Evolutionary conservation across 345 rosid species (phyloP), one percentile per base, ranked within the genome.

Genomic region (Euphorbia lathyris): DNA sequence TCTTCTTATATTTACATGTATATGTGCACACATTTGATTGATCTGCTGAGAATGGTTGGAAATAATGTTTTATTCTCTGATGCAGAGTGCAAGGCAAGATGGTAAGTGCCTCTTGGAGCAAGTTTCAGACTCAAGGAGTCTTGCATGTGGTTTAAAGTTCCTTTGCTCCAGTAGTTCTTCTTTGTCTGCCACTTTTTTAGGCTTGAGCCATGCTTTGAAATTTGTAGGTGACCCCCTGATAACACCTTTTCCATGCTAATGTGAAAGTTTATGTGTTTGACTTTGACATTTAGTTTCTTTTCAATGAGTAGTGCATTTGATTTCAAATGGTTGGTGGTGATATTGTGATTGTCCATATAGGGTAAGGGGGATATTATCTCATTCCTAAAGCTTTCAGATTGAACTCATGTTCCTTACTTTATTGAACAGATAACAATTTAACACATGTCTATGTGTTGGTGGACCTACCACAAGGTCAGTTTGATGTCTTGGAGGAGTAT

Each of bases 41-140:
- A 43, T 51, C 26, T 43, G 75, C 47, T 59, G 55, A 26, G 48
- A 69, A 60, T 51, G n/a, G 50, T 52, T 67, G 26, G 26, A 52
- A 19, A 3, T 72, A 30, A 66, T 40, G 56, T 62, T 58, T 61
- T n/a, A 58, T 77, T 78, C 56, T 48, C 60, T 67, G 71, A 59
- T 81, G 76, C 92, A 94, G 98, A 85, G 84, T 68, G 83, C 84
- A 76, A 90, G 98, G 80, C 95, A 92, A 66, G 83, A 86, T 80
- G 92, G 91, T 34, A 94, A 94, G 83, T 78, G 82, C 75, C 82
- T 91, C 78, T 83, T 91, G 87, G 97, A 94, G 72, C 90, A 87
- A 68, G 87, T 94, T 78, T 91, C 98, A 71, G 80, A 80, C 73
- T 90, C 90, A 30, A 78, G 85, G 45, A 97, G 98, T 73, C 97